Base-by-base conservation (phyloP, 495 filamentous ascomycete species). In the Geopyxis carbonaria region DNA sequence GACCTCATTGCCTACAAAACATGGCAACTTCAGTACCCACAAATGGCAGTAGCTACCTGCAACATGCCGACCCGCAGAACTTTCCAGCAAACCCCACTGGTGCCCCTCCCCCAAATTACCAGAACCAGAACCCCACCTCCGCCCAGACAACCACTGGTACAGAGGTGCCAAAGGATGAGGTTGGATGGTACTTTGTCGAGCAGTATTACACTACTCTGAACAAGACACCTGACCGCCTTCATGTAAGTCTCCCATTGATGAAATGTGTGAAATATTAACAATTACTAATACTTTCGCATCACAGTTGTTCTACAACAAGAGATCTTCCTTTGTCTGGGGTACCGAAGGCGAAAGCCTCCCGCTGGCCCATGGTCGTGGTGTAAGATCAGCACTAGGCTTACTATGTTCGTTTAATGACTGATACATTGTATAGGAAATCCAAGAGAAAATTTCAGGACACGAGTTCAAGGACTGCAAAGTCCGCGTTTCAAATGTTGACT, bases 111-210 rank as follows among this genome's bases (percentile, higher is more conserved):
- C 41, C 40, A 19, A 40, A 38, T 24, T 50, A 34, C 19, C 49
- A 53, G 31, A 31, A 34, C 19, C 15, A 43, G 24, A 30, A 39
- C 13, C 23, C 36, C 15, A 44, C 25, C 13, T n/a, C n/a, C n/a
- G 38, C 47, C 2, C 45, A 50, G 22, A 22, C 30, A 23, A 35
- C 20, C 14, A 35, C 32, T 7, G 32, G n/a, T n/a, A n/a, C n/a
- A n/a, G 37, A 42, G 20, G 45, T 53, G n/a, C 50, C 51, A 31
- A 91, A 89, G 59, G 81, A 86, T 60, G 83, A 95, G 62, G 80
- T 97, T 37, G 89, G 84, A 51, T 97, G 89, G 89, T 94, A 85
- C 60, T 97, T 97, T 47, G 89, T 95, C 23, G 91, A 97, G 69
- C 85, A 93, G 57, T 95, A 92, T 67, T 97, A 97, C 60, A 95